Evolutionary conservation across 129 eudicot species (phyloP).

Genomic region (Flaveria brownii): DNA sequence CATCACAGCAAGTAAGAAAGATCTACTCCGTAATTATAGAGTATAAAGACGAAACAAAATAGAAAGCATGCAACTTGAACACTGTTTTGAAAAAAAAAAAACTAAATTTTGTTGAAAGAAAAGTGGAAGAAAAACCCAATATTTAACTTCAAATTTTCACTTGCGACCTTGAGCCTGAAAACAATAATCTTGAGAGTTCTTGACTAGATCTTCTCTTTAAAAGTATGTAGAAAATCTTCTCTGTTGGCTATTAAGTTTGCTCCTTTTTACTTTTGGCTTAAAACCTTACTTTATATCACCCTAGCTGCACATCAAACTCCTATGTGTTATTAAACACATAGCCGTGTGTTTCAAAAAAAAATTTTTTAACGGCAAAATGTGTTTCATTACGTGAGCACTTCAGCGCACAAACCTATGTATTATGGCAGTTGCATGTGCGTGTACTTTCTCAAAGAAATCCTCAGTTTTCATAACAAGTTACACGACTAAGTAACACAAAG

Average conservation of each 20-base stretch:
- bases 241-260: neutral
- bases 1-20: neutral
- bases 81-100: neutral
- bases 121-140: neutral
- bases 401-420: neutral
- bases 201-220: neutral
- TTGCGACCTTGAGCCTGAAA: neutral
- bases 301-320: neutral
- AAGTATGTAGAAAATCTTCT: neutral
- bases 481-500: neutral
- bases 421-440: neutral
- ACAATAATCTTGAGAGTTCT: neutral
- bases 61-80: neutral
- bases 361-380: neutral
- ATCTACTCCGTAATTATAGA: neutral
- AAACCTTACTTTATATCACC: neutral
- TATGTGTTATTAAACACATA: neutral
- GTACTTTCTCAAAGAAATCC: neutral
- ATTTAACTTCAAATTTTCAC: neutral
- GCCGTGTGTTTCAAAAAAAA: neutral
- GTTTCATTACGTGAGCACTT: neutral
- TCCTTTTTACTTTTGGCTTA: neutral
- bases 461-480: neutral
- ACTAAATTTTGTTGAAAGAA: neutral
- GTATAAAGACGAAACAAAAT: neutral